Evolutionary conservation across 108 stramenopile genomes (phyloP).

Genomic region (Conticribra weissflogii): DNA sequence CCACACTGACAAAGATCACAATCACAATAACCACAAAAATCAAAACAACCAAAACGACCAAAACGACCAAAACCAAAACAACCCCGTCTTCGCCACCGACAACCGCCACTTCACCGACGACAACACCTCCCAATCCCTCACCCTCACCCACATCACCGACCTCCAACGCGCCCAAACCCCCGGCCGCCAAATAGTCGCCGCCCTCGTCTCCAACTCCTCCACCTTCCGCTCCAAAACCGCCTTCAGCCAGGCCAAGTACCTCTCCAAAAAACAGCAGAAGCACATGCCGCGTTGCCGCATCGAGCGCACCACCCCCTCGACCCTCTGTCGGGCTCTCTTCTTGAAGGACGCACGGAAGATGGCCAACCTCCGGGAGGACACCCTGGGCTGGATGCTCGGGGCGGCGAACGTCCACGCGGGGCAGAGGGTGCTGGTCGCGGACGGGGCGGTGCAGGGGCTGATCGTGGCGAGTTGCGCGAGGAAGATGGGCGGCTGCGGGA

Average conservation of each 20-base stretch:
- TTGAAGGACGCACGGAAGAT: slow-evolving; percentile 62
- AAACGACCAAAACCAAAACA: slow-evolving; percentile 28
- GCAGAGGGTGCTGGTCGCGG: slow-evolving; percentile 72
- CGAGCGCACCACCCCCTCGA: slow-evolving; percentile 63
- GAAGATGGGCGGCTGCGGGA: slow-evolving; percentile 89
- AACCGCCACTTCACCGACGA: slow-evolving; percentile 82
- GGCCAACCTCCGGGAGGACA: slow-evolving; percentile 81
- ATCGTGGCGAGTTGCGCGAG: slow-evolving; percentile 73
- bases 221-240: slow-evolving; percentile 85
- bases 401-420: slow-evolving; percentile 87
- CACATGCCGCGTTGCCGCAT: slow-evolving; percentile 85
- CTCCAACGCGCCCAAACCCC: slow-evolving; percentile 45
- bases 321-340: slow-evolving; percentile 71
- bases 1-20: too few species aligned
- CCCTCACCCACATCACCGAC: slow-evolving; percentile 41
- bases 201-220: slow-evolving; percentile 79
- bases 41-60: slow-evolving; percentile 21
- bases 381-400: slow-evolving; percentile 76
- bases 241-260: slow-evolving; percentile 88
- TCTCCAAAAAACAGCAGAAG: slow-evolving; percentile 75
- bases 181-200: slow-evolving; percentile 70
- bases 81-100: slow-evolving; percentile 57
- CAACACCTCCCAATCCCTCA: slow-evolving; percentile 72
- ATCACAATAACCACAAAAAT: too few species aligned
- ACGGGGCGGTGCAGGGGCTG: slow-evolving; percentile 67